These are phyloP conservation scores for Anaeromyces robustus DNA, from an alignment of 192 early-diverging fungal species.

Conservation along the genomic window DNA sequence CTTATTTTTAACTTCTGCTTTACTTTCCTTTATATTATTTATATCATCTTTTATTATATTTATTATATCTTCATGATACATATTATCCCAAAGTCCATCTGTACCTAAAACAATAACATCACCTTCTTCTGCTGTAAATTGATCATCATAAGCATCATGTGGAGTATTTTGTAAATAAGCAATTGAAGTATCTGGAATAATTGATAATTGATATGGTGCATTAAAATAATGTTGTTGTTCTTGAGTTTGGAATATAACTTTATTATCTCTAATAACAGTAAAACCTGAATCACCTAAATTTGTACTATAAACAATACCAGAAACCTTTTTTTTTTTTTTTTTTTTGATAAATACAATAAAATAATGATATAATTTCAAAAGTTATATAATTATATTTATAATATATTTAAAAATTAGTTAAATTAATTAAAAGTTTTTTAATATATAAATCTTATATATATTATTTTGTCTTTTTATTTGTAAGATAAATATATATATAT, in stretches of 20 bases:
- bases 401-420: no score
- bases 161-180: constrained; percentile 32
- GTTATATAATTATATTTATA: no score
- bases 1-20: no score
- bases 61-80: not conserved
- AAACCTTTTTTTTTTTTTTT: no score
- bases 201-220: constrained; percentile 77
- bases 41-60: not conserved
- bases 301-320: constrained; percentile 12
- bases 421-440: no score
- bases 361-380: no score
- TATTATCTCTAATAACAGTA: constrained; percentile 68
- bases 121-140: constrained; percentile 71
- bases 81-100: constrained; percentile 34
- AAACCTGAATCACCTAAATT: constrained; percentile 93
- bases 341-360: no score
- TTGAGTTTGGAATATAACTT: constrained; percentile 82
- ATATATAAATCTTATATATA: no score
- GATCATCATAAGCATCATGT: constrained; percentile 67
- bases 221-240: constrained; percentile 99
- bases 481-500: no score
- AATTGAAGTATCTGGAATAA: not conserved
- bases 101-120: constrained; percentile 85
- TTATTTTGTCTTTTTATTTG: no score
- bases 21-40: no score